Evolutionary conservation across 164 flowering plant genomes (phyloP).

Genomic region (Stephania cephalantha): DNA sequence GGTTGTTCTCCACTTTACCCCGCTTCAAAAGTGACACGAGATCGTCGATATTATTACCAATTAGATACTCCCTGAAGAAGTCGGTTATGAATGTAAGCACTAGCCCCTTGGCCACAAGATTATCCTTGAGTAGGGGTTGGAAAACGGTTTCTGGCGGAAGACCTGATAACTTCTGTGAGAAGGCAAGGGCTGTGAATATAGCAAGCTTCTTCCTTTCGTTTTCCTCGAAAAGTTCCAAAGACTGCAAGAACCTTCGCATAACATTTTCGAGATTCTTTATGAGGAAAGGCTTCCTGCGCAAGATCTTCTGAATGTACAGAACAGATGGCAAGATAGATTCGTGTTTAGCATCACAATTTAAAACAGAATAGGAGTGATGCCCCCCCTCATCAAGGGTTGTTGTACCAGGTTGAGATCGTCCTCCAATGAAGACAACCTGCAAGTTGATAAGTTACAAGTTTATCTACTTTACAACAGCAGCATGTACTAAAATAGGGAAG

Average conservation of each 20-base stretch:
- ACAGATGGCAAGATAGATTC: slow-evolving; percentile 84
- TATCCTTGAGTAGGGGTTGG: slow-evolving; percentile 94
- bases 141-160: slow-evolving; percentile 96
- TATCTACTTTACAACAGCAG: background rate
- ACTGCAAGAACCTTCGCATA: slow-evolving; percentile 86
- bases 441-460: background rate
- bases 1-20: slow-evolving; percentile 90
- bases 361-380: slow-evolving; percentile 75
- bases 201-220: slow-evolving; percentile 95
- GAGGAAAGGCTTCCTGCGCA: slow-evolving; percentile 84
- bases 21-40: slow-evolving; percentile 81
- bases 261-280: slow-evolving; percentile 99
- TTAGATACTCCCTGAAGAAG: slow-evolving; percentile 89
- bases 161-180: slow-evolving; percentile 96
- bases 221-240: slow-evolving; percentile 93
- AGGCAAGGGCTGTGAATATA: slow-evolving; percentile 91
- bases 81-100: slow-evolving; percentile 86
- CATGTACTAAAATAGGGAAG: background rate
- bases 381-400: slow-evolving; percentile 97
- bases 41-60: slow-evolving; percentile 91
- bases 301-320: slow-evolving; percentile 80
- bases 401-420: slow-evolving; percentile 96
- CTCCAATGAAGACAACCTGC: slow-evolving; percentile 91
- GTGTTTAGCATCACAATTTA: slow-evolving; percentile 77
- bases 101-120: slow-evolving; percentile 93